Base-by-base conservation (phyloP, 805 yeast genomes). In the Wickerhamiella occidentalis region DNA sequence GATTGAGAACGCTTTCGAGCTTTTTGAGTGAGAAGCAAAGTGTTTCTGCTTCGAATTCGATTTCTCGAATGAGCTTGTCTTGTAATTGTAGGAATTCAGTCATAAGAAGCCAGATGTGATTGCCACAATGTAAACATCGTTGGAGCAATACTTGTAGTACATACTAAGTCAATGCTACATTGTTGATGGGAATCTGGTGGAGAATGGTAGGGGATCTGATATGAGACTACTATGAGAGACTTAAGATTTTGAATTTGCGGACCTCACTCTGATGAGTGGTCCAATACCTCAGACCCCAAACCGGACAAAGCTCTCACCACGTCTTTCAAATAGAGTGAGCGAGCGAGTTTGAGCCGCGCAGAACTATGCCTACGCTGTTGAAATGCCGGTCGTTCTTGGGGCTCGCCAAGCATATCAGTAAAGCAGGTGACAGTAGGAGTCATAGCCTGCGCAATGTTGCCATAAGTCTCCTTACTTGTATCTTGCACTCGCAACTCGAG, bases 331-430 rank as follows among this genome's bases (percentile, higher is more conserved):
- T 40, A 40, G 4, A 40, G 44, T 3, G 29, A 13, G 30, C 30
- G 44, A 3, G 44, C 44, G 7, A n/a, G 19, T n/a, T 25, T 5
- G 6, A 40, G 30, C 13, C 44, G 29, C 5, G 29, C 30, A 3
- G 12, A 4, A 12, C 23, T 13, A 4, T 9, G 18, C 9, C 21
- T 15, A 4, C 19, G 44, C 18, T 22, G 44, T 5, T 23, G 33
- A 9, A 23, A 11, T 15, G 6, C 15, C 15, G 11, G 19, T n/a
- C 15, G 21, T 33, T 33, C 19, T 3, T n/a, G 38, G 19, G 38
- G 38, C 19, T 18, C 38, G 38, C 38, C 38, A 19, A 40, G 30
- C 44, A 40, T 40, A 21, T 40, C 30, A n/a, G 44, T 40, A 28
- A 40, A 40, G 18, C 29, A 25, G 7, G 29, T 40, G 9, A 22